These are phyloP conservation scores for Aspergillus brunneoviolaceus DNA, from an alignment of 2,329 filamentous ascomycete species.

Conservation along the genomic window DNA sequence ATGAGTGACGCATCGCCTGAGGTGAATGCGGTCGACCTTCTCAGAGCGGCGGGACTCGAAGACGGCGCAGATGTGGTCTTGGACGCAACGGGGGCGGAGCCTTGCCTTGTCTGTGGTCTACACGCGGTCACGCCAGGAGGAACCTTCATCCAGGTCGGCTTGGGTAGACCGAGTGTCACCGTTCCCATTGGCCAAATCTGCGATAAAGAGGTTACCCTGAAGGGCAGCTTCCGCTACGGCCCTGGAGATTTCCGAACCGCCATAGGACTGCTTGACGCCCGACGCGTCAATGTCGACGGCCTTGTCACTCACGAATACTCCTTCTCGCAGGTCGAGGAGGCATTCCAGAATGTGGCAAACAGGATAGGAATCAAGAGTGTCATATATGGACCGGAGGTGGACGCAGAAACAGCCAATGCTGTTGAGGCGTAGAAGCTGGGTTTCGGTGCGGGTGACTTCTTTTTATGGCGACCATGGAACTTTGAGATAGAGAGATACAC, in stretches of 20 bases:
- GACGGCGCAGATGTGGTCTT: constrained; percentile 70
- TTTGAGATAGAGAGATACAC: not conserved
- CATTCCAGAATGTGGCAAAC: constrained; percentile 77
- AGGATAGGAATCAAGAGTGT: constrained; percentile 58
- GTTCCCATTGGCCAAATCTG: constrained; percentile 71
- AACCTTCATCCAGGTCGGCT: constrained; percentile 76
- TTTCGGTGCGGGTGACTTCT: not conserved
- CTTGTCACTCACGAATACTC: constrained; percentile 71
- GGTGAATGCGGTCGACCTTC: constrained; percentile 69
- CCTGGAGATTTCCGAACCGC: constrained; percentile 80
- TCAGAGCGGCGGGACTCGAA: constrained; percentile 59
- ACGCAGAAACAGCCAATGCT: constrained; percentile 16
- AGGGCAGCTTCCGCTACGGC: constrained; percentile 83
- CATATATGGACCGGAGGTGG: constrained; percentile 34
- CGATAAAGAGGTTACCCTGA: constrained; percentile 78
- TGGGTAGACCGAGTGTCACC: constrained; percentile 77
- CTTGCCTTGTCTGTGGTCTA: constrained; percentile 69
- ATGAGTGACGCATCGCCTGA: constrained; percentile 61
- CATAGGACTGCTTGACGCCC: constrained; percentile 65
- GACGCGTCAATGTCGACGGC: constrained; percentile 68
- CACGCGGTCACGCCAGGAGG: constrained; percentile 67
- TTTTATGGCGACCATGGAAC: not conserved
- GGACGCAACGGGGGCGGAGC: constrained; percentile 73
- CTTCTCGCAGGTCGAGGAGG: constrained; percentile 76
- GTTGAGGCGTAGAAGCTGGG: not conserved